Conservation (phyloP, 129 eudicot genomes). For the Chrysanthemum seticuspe region DNA sequence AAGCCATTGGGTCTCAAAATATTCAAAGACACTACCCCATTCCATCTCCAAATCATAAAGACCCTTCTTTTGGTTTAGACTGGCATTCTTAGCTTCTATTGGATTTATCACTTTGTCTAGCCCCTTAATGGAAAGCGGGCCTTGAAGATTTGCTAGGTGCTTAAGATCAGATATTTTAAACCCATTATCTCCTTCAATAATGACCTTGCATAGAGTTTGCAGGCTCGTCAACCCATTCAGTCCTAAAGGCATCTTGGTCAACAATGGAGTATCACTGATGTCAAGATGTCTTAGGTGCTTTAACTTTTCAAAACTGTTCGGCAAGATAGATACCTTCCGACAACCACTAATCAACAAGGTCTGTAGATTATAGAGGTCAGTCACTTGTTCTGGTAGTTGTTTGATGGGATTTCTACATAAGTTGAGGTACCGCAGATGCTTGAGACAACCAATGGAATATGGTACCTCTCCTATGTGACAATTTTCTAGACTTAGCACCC, state of each 20-base stretch:
- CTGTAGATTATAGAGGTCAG: not conserved
- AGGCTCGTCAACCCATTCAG: not conserved
- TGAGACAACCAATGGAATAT: not conserved
- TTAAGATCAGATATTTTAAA: not conserved
- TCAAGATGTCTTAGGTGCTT: not conserved
- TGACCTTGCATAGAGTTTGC: not conserved
- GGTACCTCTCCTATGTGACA: not conserved
- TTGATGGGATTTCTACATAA: not conserved
- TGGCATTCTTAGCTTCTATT: not conserved
- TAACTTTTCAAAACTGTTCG: not conserved
- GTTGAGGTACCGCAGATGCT: not conserved
- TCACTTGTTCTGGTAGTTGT: not conserved
- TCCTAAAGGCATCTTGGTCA: not conserved
- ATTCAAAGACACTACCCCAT: not conserved
- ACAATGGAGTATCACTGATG: not conserved
- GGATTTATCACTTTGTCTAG: not conserved
- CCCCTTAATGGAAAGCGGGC: not conserved
- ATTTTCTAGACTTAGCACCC: not conserved
- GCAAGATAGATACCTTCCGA: not conserved
- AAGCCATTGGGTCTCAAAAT: not conserved
- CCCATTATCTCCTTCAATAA: not conserved
- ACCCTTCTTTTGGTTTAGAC: not conserved
- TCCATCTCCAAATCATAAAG: not conserved
- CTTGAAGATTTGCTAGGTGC: not conserved
- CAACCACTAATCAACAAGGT: not conserved